Evolutionary conservation across 179 eudicot species (phyloP), one percentile per base, ranked within the genome.

Genomic region (Pouteria campechiana): DNA sequence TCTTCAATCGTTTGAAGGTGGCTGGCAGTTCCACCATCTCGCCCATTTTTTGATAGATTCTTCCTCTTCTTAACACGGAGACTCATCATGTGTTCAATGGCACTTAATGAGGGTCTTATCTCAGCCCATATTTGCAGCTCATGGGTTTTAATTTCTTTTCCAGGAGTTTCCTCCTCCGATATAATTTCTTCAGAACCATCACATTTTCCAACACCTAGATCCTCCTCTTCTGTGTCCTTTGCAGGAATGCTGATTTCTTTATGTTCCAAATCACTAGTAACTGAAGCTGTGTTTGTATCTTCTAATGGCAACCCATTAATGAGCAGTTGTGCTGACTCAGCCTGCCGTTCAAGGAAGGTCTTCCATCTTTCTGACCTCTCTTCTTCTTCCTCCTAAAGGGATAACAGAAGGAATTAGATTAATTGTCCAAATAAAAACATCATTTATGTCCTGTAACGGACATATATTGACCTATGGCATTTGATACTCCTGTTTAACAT

Each of bases 311-410:
- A 37, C 32, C 50, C 75, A 39, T 68, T 54, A 24, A 46, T 25
- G 24, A 73, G 59, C 57, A 56, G 63, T 7, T 73, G 67, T 25
- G 63, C 64, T 65, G 69, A 60, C 62, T 65, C 84, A 29, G 74
- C 50, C 41, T 78, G 72, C 44, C 66, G 79, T 37, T 79, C 78
- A 57, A 89, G 55, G 44, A 89, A 89, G 67, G 53, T 57, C 25
- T 59, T 74, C 97, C 97, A 89, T 68, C 93, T 77, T 52, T 81
- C 86, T 44, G 97, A 78, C 60, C 97, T 79, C 64, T 89, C 97
- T 68, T 85, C 97, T 65, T 89, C 97, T 76, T 89, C 97, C 69
- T 89, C 97, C 97, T 89, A 51, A 57, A 62, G 58, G 29, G 11
- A 11, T 20, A 4, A 54, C 15, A 16, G 15, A 29, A 48, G 17